Percentiles rank a stretch among this genome's conserved stretches.
Conservation (phyloP, 257 asterid species). For the Petunia axillaris region DNA sequence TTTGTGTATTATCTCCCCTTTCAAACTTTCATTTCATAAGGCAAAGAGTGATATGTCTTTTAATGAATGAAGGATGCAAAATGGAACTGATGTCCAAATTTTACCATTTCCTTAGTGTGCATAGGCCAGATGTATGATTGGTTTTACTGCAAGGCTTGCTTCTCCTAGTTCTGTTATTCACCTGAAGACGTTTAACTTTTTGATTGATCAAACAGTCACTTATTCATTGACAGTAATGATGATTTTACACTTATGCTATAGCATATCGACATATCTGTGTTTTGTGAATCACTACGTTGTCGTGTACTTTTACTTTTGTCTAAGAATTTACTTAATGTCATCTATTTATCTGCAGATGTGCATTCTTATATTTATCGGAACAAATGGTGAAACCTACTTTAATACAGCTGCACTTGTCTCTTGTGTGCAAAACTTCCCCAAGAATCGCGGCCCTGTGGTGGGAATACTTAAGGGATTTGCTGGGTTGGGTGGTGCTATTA, state of each 20-base stretch:
- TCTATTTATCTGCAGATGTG: slow-evolving; percentile 49
- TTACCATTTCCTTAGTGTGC: not conserved
- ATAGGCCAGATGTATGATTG: not conserved
- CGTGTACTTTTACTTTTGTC: not conserved
- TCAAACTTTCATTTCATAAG: not conserved
- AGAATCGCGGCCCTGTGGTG: slow-evolving; percentile 58
- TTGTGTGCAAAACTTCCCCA: slow-evolving; percentile 61
- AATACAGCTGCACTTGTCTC: slow-evolving; percentile 59
- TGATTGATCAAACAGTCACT: not conserved
- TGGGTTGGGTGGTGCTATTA: slow-evolving; percentile 59
- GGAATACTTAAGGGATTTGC: slow-evolving; percentile 64
- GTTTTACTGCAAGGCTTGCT: not conserved
- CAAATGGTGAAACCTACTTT: slow-evolving; percentile 63
- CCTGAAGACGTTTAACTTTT: not conserved
- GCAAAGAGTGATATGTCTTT: not conserved
- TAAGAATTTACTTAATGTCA: not conserved
- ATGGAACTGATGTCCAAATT: not conserved
- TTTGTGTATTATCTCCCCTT: not conserved
- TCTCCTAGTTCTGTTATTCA: not conserved
- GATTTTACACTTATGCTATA: not conserved
- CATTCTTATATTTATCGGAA: slow-evolving; percentile 56
- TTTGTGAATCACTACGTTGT: not conserved
- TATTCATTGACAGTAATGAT: not conserved
- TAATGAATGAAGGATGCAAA: not conserved
- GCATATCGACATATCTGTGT: not conserved